phyloP scores from a whole-genome alignment of 2,329 filamentous ascomycete genomes.

The Epichloe glyceriae region DNA sequence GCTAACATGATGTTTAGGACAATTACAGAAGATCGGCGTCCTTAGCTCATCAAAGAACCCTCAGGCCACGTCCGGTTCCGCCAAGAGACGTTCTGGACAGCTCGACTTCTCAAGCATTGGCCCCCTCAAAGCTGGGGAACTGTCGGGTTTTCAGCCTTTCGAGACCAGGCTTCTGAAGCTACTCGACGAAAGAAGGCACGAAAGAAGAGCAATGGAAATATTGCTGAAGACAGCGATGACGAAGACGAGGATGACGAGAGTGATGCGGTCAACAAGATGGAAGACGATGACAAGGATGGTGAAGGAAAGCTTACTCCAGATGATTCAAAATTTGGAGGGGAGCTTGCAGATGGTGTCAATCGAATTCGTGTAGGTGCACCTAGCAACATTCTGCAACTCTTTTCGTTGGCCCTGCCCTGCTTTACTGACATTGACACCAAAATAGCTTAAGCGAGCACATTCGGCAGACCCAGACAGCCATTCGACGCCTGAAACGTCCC shows the following conservation, averaged over 20 bases:
- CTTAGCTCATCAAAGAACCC: constrained; percentile 53
- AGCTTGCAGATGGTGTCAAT: constrained; percentile 68
- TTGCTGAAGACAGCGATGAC: constrained; percentile 60
- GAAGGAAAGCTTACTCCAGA: constrained; percentile 52
- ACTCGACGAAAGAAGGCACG: constrained; percentile 41
- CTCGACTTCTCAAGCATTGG: constrained; percentile 76
- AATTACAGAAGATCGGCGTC: constrained; percentile 95
- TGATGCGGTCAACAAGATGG: constrained; percentile 50
- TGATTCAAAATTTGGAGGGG: constrained; percentile 58
- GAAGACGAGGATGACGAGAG: constrained; percentile 58
- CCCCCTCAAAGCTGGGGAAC: constrained; percentile 76
- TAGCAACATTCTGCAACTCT: neutral
- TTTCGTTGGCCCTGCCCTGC: neutral
- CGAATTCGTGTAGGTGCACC: constrained; percentile 57
- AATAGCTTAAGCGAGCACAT: constrained; percentile 67
- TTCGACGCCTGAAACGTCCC: constrained; percentile 20
- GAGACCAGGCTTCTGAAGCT: constrained; percentile 50
- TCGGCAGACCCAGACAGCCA: constrained; percentile 53
- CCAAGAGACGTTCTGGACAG: constrained; percentile 71
- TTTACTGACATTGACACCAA: constrained; percentile 6
- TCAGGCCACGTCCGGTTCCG: constrained; percentile 44
- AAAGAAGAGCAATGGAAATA: constrained; percentile 54
- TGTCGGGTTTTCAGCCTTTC: constrained; percentile 80
- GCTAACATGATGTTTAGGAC: constrained; percentile 41
- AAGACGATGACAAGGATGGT: constrained; percentile 50